Evolutionary conservation across 2,329 filamentous ascomycete genomes (phyloP).

Genomic region (Dactylellina cionopaga): DNA sequence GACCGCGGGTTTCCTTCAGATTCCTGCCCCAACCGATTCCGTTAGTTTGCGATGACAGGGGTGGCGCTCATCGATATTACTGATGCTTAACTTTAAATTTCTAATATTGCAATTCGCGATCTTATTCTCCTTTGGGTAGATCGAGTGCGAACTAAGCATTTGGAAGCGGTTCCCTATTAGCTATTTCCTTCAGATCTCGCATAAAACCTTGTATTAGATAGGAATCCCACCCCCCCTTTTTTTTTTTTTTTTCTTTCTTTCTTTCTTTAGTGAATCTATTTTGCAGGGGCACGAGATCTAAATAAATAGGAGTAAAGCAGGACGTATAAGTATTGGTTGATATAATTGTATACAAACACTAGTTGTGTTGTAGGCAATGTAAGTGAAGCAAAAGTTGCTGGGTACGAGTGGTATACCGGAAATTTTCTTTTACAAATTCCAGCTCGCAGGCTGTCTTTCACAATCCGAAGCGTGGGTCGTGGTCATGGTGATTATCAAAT

Average conservation of each 20-base stretch:
- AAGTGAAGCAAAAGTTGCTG: conserved; percentile 10
- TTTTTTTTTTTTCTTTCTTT: no score
- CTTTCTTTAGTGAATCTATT: no score
- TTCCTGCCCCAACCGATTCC: conserved; percentile 12
- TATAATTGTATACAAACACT: conserved; percentile 12
- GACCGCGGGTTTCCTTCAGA: not conserved
- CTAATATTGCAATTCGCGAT: conserved; percentile 28
- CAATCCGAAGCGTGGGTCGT: no score
- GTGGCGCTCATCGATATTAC: conserved; percentile 23
- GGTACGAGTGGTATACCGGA: not conserved
- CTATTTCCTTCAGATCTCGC: not conserved
- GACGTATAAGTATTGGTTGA: conserved; percentile 3
- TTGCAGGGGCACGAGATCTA: not conserved
- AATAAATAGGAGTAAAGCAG: not conserved
- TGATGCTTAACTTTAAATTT: conserved; percentile 19
- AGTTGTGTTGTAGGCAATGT: not conserved
- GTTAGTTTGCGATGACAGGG: conserved; percentile 3
- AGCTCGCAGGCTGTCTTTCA: no score
- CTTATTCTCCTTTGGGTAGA: conserved; percentile 28
- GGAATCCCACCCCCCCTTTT: not conserved
- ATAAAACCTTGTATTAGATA: not conserved
- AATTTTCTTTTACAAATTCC: no score
- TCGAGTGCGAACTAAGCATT: conserved; percentile 33
- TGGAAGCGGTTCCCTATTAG: not conserved
- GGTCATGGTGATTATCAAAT: conserved; percentile 47